phyloP scores from a whole-genome alignment of 768 basidiomycete genomes.

The Tylopilus cervinicoccineus region DNA sequence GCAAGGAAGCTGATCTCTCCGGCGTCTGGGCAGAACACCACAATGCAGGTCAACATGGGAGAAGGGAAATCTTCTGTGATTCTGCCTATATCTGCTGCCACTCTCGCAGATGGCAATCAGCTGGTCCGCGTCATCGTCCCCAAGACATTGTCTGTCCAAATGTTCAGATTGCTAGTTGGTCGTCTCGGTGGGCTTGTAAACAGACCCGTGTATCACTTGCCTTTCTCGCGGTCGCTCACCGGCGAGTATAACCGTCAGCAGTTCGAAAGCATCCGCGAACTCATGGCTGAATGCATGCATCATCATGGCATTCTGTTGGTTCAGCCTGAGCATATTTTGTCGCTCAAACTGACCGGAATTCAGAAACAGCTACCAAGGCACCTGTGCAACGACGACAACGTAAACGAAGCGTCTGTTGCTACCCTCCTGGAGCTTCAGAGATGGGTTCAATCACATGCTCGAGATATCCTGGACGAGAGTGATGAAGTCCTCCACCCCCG shows the following conservation, averaged over 20 bases:
- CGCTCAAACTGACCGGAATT: constrained; percentile 41
- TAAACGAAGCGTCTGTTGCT: too few relatives aligned
- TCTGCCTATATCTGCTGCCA: constrained; percentile 39
- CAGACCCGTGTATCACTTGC: constrained; percentile 42
- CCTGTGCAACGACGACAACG: too few relatives aligned
- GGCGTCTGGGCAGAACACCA: constrained; percentile 28
- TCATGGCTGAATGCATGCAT: constrained; percentile 35
- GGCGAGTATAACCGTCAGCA: constrained; percentile 7
- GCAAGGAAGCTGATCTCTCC: constrained; percentile 46
- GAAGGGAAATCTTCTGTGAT: constrained; percentile 49
- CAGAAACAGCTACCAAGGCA: constrained; percentile 33
- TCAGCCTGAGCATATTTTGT: constrained; percentile 52
- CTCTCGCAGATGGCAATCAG: constrained; percentile 39
- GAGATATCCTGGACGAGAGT: constrained; percentile 25
- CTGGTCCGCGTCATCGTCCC: constrained; percentile 46
- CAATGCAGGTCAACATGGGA: constrained; percentile 54
- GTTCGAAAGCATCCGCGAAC: constrained; percentile 19
- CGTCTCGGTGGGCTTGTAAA: constrained; percentile 41
- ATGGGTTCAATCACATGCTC: constrained; percentile 16
- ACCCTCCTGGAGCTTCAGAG: constrained; percentile 22
- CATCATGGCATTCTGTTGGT: constrained; percentile 39
- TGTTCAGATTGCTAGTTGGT: constrained; percentile 42
- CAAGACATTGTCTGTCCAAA: constrained; percentile 41
- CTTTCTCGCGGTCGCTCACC: constrained; percentile 40
- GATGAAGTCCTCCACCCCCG: constrained; percentile 27